Conservation (phyloP, 2,329 filamentous ascomycete species). For the Pseudohalonectria lignicola region DNA sequence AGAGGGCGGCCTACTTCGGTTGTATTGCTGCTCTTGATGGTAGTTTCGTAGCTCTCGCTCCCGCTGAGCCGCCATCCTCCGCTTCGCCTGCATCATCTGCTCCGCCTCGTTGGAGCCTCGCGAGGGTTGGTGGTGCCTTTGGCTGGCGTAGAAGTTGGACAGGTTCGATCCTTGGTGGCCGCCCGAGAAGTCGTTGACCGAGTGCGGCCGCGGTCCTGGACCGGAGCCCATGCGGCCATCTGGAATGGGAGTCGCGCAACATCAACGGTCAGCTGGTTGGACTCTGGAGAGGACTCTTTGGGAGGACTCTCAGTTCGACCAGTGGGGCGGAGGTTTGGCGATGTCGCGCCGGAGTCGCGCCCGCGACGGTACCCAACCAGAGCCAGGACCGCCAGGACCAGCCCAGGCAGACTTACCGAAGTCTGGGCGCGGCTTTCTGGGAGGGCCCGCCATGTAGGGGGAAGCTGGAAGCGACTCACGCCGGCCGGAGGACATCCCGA, state of each 20-base stretch:
- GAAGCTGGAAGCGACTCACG: slow-evolving; percentile 58
- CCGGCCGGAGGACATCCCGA: slow-evolving; percentile 54
- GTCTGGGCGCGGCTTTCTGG: slow-evolving; percentile 40
- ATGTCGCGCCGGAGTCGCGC: too few species aligned
- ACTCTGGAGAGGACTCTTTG: too few species aligned
- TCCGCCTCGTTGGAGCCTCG: slow-evolving; percentile 82
- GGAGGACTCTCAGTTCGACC: too few species aligned
- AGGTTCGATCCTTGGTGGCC: slow-evolving; percentile 67
- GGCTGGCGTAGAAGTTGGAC: slow-evolving; percentile 88
- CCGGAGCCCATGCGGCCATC: slow-evolving; percentile 60
- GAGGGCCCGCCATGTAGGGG: slow-evolving; percentile 41
- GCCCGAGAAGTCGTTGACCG: slow-evolving; percentile 63
- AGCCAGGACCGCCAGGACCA: too few species aligned
- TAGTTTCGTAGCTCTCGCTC: slow-evolving; percentile 99
- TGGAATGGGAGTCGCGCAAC: slow-evolving; percentile 24
- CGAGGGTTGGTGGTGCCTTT: slow-evolving; percentile 85
- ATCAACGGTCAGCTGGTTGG: too few species aligned
- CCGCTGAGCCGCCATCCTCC: slow-evolving; percentile 96
- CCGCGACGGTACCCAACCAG: too few species aligned
- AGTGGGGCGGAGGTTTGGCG: too few species aligned
- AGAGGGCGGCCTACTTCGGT: slow-evolving; percentile 89
- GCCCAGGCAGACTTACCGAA: slow-evolving; percentile 23
- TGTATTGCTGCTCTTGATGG: slow-evolving; percentile 99
- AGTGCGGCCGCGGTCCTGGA: slow-evolving; percentile 64
- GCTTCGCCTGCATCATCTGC: slow-evolving; percentile 98